phyloP scores from a whole-genome alignment of 306 rosid genomes.

The Alnus rubra region DNA sequence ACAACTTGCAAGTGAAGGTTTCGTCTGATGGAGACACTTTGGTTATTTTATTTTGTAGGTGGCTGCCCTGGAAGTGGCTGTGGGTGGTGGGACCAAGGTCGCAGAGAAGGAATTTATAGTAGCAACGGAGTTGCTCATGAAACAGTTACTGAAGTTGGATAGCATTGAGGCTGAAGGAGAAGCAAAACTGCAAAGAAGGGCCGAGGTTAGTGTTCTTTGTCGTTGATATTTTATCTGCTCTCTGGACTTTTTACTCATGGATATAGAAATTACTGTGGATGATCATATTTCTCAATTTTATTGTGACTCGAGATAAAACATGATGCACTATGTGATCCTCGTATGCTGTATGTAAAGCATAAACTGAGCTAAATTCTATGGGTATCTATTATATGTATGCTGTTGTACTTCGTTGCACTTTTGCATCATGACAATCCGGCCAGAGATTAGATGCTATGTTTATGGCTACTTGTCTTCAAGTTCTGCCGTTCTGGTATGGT shows the following conservation, averaged over 20 bases:
- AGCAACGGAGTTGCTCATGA: conserved; percentile 80
- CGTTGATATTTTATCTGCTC: conserved; percentile 10
- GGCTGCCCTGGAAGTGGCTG: conserved; percentile 67
- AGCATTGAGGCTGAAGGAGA: conserved; percentile 84
- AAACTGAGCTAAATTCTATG: background rate
- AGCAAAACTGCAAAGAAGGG: conserved; percentile 76
- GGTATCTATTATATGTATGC: background rate
- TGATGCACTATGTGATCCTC: background rate
- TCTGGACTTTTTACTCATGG: conserved; percentile 8
- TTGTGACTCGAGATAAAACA: background rate
- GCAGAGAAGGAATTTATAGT: conserved; percentile 68
- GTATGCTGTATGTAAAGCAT: no score
- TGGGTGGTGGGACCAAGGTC: conserved; percentile 67
- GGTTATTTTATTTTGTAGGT: conserved; percentile 48
- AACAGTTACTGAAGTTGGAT: conserved; percentile 80
- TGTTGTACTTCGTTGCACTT: background rate
- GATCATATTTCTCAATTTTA: background rate
- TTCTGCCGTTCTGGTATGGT: conserved; percentile 3
- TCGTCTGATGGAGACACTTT: conserved; percentile 13
- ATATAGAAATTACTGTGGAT: background rate
- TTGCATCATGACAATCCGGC: background rate
- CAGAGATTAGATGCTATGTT: background rate
- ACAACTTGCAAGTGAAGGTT: conserved; percentile 5
- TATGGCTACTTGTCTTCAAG: background rate
- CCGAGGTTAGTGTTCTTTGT: conserved; percentile 59